A percentile compares a stretch with the other conserved stretches of the same genome.
phyloP scores from a whole-genome alignment of 192 early-diverging fungal species.

The Funneliformis mosseae region DNA sequence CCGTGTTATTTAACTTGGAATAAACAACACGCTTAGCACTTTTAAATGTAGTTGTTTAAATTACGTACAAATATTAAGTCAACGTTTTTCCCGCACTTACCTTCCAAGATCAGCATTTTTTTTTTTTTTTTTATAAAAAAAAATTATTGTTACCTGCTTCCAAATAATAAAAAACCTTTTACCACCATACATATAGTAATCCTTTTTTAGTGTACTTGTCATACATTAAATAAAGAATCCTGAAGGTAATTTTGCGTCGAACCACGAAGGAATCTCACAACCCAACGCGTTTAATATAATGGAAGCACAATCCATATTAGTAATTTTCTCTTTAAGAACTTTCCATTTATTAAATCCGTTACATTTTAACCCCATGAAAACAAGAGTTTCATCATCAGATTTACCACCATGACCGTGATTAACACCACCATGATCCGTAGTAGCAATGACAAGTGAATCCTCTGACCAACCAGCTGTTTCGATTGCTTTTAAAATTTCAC shows the following conservation, averaged over 20 bases:
- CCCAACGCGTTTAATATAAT: constrained; percentile 7
- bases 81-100: too few relatives aligned
- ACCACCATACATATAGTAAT: not conserved
- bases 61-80: too few relatives aligned
- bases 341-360: not conserved
- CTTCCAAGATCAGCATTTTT: too few relatives aligned
- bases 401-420: constrained; percentile 12
- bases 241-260: constrained; percentile 12
- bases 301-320: constrained; percentile 20
- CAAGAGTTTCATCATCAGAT: not conserved
- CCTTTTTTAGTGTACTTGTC: not conserved
- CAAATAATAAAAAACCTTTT: too few relatives aligned
- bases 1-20: too few relatives aligned
- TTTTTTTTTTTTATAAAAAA: too few relatives aligned
- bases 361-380: not conserved
- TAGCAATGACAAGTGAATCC: not conserved
- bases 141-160: too few relatives aligned
- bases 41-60: too few relatives aligned
- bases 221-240: not conserved
- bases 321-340: not conserved
- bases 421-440: constrained; percentile 25
- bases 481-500: not conserved
- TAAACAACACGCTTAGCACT: too few relatives aligned
- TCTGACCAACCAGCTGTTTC: constrained; percentile 12
- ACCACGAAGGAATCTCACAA: not conserved